Evolutionary conservation across 805 yeast genomes (phyloP).

Genomic region (Lipomyces chichibuensis): DNA sequence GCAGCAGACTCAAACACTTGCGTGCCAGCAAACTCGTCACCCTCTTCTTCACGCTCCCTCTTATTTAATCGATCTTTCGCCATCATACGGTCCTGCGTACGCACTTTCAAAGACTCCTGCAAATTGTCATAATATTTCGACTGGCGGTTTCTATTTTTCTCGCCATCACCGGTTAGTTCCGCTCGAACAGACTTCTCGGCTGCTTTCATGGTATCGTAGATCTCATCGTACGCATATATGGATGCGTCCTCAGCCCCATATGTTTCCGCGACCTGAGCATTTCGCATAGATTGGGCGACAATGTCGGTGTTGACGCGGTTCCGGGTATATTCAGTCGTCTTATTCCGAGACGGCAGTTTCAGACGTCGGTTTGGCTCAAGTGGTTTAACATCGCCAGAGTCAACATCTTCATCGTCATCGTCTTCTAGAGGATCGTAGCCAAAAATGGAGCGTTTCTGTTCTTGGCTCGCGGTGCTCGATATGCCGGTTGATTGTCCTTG

Average conservation of each 20-base stretch:
- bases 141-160: slow-evolving; percentile 13
- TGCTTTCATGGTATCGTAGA: slow-evolving; percentile 50
- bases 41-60: slow-evolving; percentile 49
- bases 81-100: slow-evolving; percentile 53
- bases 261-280: slow-evolving; percentile 11
- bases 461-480: background rate
- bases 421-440: slow-evolving; percentile 20
- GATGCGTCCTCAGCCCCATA: slow-evolving; percentile 29
- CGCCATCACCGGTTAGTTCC: slow-evolving; percentile 11
- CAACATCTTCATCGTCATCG: slow-evolving; percentile 11
- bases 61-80: slow-evolving; percentile 48
- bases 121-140: slow-evolving; percentile 50
- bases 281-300: slow-evolving; percentile 19
- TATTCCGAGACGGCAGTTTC: slow-evolving; percentile 3
- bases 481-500: background rate
- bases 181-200: slow-evolving; percentile 32
- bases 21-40: slow-evolving; percentile 46
- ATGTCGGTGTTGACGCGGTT: slow-evolving; percentile 21
- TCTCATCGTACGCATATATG: slow-evolving; percentile 52
- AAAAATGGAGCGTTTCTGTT: slow-evolving; percentile 9
- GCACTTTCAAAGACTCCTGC: slow-evolving; percentile 49
- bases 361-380: slow-evolving; percentile 3
- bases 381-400: background rate
- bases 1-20: slow-evolving; percentile 55
- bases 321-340: background rate